Evolutionary conservation across 2,329 filamentous ascomycete species (phyloP).

Genomic region (Fusarium transvaalense): DNA sequence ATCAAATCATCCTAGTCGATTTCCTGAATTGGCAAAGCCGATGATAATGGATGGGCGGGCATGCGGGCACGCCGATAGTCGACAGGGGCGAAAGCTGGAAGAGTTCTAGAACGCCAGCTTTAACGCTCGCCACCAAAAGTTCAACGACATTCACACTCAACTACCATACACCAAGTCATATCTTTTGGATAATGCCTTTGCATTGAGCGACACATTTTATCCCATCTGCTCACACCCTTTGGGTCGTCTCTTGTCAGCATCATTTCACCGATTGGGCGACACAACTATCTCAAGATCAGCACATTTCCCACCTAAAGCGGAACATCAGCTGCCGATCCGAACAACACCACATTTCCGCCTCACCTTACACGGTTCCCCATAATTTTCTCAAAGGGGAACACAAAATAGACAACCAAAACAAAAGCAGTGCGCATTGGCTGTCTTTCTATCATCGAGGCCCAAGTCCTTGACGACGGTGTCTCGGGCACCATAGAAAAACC

Average conservation of each 20-base stretch:
- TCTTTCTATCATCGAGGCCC: constrained; percentile 26
- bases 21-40: constrained; percentile 40
- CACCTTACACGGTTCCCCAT: constrained; percentile 3
- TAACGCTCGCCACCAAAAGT: constrained; percentile 21
- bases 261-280: constrained; percentile 26
- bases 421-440: constrained; percentile 46
- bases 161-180: constrained; percentile 20
- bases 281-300: constrained; percentile 31
- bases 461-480: constrained; percentile 27
- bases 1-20: constrained; percentile 39
- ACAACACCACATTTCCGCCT: constrained; percentile 23
- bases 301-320: constrained; percentile 24
- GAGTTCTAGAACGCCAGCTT: constrained; percentile 39
- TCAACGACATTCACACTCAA: constrained; percentile 6
- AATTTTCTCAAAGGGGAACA: constrained; percentile 20
- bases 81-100: constrained; percentile 27
- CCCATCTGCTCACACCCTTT: constrained; percentile 10
- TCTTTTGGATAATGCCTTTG: constrained; percentile 15
- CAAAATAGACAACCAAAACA: constrained; percentile 39
- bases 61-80: constrained; percentile 33
- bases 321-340: constrained; percentile 29
- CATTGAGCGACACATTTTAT: constrained; percentile 12
- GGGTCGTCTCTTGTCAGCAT: constrained; percentile 16
- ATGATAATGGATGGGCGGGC: constrained; percentile 38
- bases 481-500: constrained; percentile 34